Evolutionary conservation across 78 protist genomes (phyloP).

Genomic region (Planoprotostelium fungivorum): DNA sequence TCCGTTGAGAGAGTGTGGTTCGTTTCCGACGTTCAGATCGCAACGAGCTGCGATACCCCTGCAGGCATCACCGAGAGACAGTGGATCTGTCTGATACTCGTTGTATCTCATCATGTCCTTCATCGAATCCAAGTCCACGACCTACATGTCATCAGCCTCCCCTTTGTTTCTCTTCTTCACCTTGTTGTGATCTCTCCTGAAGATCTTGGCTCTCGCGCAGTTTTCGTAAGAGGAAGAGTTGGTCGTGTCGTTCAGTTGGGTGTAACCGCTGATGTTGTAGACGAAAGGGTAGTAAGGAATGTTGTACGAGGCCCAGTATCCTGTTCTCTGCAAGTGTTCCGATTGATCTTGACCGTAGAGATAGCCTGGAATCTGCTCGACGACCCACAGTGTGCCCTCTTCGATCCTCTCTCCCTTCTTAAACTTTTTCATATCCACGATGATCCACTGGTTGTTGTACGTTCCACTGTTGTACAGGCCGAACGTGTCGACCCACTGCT

Average conservation of each 20-base stretch:
- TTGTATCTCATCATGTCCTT: conserved; percentile 77
- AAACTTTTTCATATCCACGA: conserved; percentile 62
- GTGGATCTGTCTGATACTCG: conserved; percentile 68
- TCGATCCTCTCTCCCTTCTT: conserved; percentile 40
- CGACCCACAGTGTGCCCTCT: conserved; percentile 54
- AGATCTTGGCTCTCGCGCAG: conserved; percentile 53
- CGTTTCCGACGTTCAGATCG: conserved; percentile 44
- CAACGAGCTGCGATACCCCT: conserved; percentile 50
- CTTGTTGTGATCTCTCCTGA: conserved; percentile 38
- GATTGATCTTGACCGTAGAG: conserved; percentile 39
- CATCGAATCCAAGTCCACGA: conserved; percentile 12
- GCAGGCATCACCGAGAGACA: conserved; percentile 63
- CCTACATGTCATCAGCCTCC: neutral
- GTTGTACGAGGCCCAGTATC: conserved; percentile 82
- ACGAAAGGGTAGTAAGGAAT: conserved; percentile 72
- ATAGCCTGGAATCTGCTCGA: conserved; percentile 87
- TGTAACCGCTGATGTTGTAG: conserved; percentile 67
- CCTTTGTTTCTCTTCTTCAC: too few relatives aligned
- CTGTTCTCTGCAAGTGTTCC: conserved; percentile 18
- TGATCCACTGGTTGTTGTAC: conserved; percentile 77
- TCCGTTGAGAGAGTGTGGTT: neutral
- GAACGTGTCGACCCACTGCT: conserved; percentile 45
- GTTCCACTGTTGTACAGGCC: conserved; percentile 63
- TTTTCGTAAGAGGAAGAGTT: conserved; percentile 30
- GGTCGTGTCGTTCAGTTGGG: neutral